Conservation (phyloP, 1,139 yeast genomes). For the Zhuliangozyma blackwelliae region DNA sequence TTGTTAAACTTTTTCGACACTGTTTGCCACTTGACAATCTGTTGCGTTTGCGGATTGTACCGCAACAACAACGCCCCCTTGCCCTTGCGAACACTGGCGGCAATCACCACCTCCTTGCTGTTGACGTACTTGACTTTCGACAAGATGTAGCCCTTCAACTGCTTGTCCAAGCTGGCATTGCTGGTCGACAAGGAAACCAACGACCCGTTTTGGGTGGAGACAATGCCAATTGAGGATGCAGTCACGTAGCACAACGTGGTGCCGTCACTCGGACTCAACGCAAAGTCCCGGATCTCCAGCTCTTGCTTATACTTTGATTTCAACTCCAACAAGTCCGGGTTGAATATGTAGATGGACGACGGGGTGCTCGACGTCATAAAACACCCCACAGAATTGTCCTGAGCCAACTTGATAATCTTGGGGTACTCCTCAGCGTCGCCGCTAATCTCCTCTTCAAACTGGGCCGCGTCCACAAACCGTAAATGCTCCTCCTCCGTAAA, state of each 20-base stretch:
- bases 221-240: slow-evolving; percentile 46
- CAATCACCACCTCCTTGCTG: slow-evolving; percentile 49
- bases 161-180: slow-evolving; percentile 17
- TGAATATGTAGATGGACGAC: slow-evolving; percentile 53
- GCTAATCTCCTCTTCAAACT: slow-evolving; percentile 35
- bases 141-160: slow-evolving; percentile 34
- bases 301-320: slow-evolving; percentile 16
- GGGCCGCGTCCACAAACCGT: slow-evolving; percentile 57
- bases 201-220: slow-evolving; percentile 44
- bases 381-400: slow-evolving; percentile 54
- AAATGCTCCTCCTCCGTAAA: slow-evolving; percentile 57
- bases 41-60: slow-evolving; percentile 40
- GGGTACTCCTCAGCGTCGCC: slow-evolving; percentile 52
- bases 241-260: slow-evolving; percentile 58
- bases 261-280: slow-evolving; percentile 40
- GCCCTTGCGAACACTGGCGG: slow-evolving; percentile 46
- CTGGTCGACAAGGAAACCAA: slow-evolving; percentile 30
- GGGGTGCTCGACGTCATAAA: slow-evolving; percentile 62
- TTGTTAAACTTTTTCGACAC: slow-evolving; percentile 56
- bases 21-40: slow-evolving; percentile 37
- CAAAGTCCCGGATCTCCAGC: slow-evolving; percentile 25
- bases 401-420: slow-evolving; percentile 50
- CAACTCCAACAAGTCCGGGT: slow-evolving; percentile 50
- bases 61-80: slow-evolving; percentile 35
- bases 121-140: slow-evolving; percentile 60